Evolutionary conservation across 331 rosid genomes (phyloP).

Genomic region (Spiraea crenata): DNA sequence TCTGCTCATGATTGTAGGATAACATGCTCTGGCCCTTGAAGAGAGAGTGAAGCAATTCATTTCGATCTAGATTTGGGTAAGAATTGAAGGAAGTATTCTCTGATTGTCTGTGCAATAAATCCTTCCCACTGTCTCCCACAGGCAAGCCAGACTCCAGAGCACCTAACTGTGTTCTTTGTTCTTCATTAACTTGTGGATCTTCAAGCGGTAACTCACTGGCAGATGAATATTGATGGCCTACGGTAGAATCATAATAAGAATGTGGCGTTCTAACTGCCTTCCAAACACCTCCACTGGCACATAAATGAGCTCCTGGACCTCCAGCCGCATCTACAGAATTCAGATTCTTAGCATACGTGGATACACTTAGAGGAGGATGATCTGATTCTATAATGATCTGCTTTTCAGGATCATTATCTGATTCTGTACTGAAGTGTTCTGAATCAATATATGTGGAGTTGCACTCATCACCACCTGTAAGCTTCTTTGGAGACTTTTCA

Average conservation of each 20-base stretch:
- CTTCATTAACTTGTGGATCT: conserved; percentile 48
- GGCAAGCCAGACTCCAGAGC: conserved; percentile 41
- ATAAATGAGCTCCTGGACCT: conserved; percentile 41
- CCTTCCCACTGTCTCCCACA: conserved; percentile 45
- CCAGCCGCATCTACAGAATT: conserved; percentile 37
- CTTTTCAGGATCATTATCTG: conserved; percentile 46
- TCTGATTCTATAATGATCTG: conserved; percentile 36
- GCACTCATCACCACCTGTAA: conserved; percentile 28
- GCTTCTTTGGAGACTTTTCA: conserved; percentile 32
- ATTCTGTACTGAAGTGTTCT: conserved; percentile 31
- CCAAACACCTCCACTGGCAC: conserved; percentile 57
- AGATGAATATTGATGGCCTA: conserved; percentile 46
- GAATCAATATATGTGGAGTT: conserved; percentile 35
- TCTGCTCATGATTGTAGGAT: conserved; percentile 66
- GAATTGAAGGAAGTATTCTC: conserved; percentile 53
- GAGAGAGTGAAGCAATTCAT: conserved; percentile 69
- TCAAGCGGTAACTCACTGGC: conserved; percentile 43
- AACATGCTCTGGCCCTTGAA: conserved; percentile 60
- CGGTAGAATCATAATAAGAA: conserved; percentile 64
- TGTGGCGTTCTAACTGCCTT: conserved; percentile 58
- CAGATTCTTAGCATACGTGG: conserved; percentile 36
- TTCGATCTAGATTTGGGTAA: conserved; percentile 63
- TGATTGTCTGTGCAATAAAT: conserved; percentile 43
- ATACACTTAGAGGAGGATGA: conserved; percentile 31
- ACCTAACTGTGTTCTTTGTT: conserved; percentile 39